Percentiles rank a stretch among this genome's conserved stretches.
These are phyloP conservation scores for Herpotrichia juniperi DNA, from an alignment of 2,329 filamentous ascomycete species.

Conservation along the genomic window DNA sequence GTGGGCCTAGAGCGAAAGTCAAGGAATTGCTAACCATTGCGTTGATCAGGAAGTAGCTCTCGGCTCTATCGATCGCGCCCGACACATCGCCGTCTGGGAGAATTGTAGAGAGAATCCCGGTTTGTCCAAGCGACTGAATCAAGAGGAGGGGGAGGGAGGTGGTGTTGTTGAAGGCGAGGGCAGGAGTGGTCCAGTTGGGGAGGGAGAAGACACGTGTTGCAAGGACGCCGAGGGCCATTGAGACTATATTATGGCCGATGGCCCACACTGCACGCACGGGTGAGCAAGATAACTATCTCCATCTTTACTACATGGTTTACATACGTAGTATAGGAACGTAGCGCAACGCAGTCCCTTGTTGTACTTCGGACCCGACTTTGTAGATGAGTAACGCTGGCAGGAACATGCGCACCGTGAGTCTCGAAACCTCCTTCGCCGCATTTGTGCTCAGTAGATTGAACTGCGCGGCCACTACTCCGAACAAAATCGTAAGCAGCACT, in stretches of 20 bases:
- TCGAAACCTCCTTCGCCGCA: slow-evolving; percentile 60
- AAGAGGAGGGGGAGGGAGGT: slow-evolving; percentile 60
- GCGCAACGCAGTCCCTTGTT: slow-evolving; percentile 52
- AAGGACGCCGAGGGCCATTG: slow-evolving; percentile 54
- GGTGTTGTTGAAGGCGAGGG: slow-evolving; percentile 64
- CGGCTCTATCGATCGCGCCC: slow-evolving; percentile 62
- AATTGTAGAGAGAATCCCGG: slow-evolving; percentile 60
- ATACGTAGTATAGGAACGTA: slow-evolving; percentile 58
- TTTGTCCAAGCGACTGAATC: slow-evolving; percentile 59
- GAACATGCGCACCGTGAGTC: slow-evolving; percentile 59
- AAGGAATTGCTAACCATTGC: slow-evolving; percentile 67
- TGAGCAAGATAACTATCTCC: slow-evolving; percentile 11
- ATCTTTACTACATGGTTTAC: slow-evolving; percentile 1
- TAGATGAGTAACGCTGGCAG: slow-evolving; percentile 60
- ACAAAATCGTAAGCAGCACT: slow-evolving; percentile 60
- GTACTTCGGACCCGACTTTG: slow-evolving; percentile 59
- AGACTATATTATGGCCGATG: slow-evolving; percentile 56
- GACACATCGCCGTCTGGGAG: slow-evolving; percentile 53
- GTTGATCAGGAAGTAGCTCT: slow-evolving; percentile 71
- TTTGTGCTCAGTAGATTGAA: slow-evolving; percentile 55
- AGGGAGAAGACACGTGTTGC: slow-evolving; percentile 55
- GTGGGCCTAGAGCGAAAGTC: slow-evolving; percentile 68
- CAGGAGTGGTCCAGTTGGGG: slow-evolving; percentile 60
- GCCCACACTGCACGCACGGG: slow-evolving; percentile 56
- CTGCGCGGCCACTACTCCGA: slow-evolving; percentile 58